Conservation (phyloP, 2,329 filamentous ascomycete genomes). For the Stagonosporopsis cucurbitacearum region DNA sequence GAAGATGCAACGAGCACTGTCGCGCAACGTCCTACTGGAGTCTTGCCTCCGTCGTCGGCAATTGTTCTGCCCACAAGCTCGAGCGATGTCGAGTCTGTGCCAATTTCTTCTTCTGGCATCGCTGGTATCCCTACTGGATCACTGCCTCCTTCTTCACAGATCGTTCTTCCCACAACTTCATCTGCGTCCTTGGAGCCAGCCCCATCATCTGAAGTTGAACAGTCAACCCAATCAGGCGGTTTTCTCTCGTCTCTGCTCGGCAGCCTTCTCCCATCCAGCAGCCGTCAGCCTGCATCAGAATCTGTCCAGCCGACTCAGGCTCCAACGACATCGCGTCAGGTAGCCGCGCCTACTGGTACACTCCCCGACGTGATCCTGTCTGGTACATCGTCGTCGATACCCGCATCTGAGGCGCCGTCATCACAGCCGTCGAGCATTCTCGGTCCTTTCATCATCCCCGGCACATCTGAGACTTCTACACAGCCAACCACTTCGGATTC, state of each 20-base stretch:
- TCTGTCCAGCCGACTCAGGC: conserved; percentile 9
- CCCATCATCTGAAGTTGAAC: conserved; percentile 4
- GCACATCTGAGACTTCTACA: conserved; percentile 19
- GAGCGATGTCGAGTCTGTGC: conserved; percentile 6
- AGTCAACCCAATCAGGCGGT: conserved; percentile 13
- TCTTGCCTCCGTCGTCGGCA: conserved; percentile 13
- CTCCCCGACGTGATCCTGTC: conserved; percentile 24
- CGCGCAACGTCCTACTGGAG: conserved; percentile 21
- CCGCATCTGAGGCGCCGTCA: conserved; percentile 12
- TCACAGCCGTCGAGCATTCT: conserved; percentile 27
- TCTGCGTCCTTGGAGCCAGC: conserved; percentile 25
- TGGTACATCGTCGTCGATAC: conserved; percentile 19
- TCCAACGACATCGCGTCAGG: conserved; percentile 12
- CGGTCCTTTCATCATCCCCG: conserved; percentile 34
- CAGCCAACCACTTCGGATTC: conserved; percentile 15
- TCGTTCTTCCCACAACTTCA: conserved; percentile 5
- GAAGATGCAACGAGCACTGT: conserved; percentile 3
- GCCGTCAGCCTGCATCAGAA: conserved; percentile 11
- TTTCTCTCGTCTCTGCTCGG: conserved; percentile 11
- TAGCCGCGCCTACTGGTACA: conserved; percentile 21
- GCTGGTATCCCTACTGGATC: conserved; percentile 2
- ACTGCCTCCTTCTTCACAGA: conserved; percentile 1
- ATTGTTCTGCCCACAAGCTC: conserved; percentile 24
- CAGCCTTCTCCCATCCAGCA: conserved; percentile 17
- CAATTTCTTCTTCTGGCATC: conserved; percentile 5